Evolutionary conservation across 2,329 filamentous ascomycete genomes (phyloP).

Genomic region (Dendrostoma leiphaemia): DNA sequence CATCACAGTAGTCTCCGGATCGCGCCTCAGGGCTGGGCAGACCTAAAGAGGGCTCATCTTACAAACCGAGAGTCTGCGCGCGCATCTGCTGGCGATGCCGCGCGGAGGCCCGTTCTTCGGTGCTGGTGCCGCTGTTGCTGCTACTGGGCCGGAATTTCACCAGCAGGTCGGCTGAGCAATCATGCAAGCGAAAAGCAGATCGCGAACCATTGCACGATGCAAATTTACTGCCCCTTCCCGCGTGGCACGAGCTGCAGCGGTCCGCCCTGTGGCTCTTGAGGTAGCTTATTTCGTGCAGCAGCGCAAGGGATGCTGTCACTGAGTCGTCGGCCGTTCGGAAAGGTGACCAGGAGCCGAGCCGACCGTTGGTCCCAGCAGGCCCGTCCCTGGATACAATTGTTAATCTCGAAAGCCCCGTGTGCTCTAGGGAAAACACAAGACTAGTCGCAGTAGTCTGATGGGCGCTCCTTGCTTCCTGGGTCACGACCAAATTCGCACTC

Average conservation of each 20-base stretch:
- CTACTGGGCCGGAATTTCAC: neutral
- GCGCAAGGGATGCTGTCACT: neutral
- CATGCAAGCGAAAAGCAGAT: neutral
- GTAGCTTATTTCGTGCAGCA: neutral
- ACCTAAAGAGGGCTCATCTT: no score
- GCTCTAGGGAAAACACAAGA: no score
- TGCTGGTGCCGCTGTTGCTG: neutral
- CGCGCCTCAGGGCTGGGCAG: no score
- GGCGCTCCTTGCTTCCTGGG: no score
- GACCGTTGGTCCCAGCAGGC: neutral
- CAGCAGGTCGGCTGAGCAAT: neutral
- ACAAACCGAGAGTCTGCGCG: no score
- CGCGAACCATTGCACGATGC: neutral
- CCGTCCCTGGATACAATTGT: neutral
- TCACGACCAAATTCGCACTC: neutral
- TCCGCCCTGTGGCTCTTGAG: neutral
- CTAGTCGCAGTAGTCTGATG: no score
- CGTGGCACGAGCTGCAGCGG: conserved; percentile 2
- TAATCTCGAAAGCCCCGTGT: neutral
- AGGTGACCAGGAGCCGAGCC: neutral
- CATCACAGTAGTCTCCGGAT: neutral
- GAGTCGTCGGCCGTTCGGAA: neutral
- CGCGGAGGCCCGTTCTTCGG: neutral
- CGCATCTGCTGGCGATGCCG: neutral
- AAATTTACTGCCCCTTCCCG: neutral